Evolutionary conservation across 129 eudicot genomes (phyloP).

Genomic region (Apium graveolens): DNA sequence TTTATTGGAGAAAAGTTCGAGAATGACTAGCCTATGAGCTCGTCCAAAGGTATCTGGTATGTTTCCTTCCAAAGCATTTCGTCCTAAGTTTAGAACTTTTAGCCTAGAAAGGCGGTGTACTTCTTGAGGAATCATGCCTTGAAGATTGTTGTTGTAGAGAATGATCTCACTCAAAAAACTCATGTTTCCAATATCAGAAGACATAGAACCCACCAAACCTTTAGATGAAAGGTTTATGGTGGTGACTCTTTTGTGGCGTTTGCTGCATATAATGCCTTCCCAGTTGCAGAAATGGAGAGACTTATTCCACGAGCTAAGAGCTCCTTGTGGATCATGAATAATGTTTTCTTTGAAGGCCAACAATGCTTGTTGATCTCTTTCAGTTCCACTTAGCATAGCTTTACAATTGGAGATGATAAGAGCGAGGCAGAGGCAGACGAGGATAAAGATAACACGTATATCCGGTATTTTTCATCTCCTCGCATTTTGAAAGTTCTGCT

Average conservation of each 20-base stretch:
- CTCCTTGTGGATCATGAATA: background rate
- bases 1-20: background rate
- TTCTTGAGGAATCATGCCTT: background rate
- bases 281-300: conserved; percentile 9
- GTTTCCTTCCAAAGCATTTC: background rate
- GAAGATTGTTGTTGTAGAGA: conserved; percentile 8
- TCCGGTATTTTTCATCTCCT: background rate
- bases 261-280: conserved; percentile 9
- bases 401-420: background rate
- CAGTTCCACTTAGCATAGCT: background rate
- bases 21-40: background rate
- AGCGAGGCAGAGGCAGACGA: background rate
- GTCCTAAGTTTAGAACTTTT: conserved; percentile 13
- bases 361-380: conserved; percentile 3
- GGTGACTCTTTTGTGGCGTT: conserved; percentile 5
- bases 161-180: background rate
- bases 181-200: conserved; percentile 10
- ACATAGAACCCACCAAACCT: conserved; percentile 7
- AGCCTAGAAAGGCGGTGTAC: background rate
- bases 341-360: background rate
- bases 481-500: too few species aligned
- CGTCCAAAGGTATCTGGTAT: background rate
- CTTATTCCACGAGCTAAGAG: background rate
- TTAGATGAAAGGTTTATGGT: background rate
- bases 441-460: background rate